These are phyloP conservation scores for Diplodia scrobiculata DNA, from an alignment of 2,329 filamentous ascomycete genomes.

Conservation along the genomic window DNA sequence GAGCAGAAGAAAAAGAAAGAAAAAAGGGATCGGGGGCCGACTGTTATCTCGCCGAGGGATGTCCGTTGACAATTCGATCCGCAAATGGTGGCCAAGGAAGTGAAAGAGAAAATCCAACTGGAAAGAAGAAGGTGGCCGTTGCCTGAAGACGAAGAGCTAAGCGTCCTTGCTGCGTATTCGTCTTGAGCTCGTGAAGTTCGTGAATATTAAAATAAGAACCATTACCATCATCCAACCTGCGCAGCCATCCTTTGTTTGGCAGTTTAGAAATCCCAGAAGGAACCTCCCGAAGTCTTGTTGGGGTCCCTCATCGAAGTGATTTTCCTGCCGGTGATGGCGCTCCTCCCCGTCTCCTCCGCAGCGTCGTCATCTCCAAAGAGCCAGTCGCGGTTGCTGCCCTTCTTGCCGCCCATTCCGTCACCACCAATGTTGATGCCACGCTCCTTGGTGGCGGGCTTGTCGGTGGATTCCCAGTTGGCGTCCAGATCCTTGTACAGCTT, in stretches of 20 bases:
- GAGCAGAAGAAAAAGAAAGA: not conserved
- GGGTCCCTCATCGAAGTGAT: conserved; percentile 17
- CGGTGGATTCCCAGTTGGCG: conserved; percentile 50
- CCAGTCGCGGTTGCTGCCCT: conserved; percentile 45
- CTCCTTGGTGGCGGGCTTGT: conserved; percentile 36
- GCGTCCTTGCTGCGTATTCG: not conserved
- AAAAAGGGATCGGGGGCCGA: not conserved
- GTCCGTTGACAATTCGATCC: conserved; percentile 3
- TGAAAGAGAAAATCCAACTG: conserved; percentile 1
- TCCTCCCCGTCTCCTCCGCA: conserved; percentile 30
- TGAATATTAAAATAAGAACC: not conserved
- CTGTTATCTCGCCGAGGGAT: not conserved
- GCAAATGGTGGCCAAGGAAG: not conserved
- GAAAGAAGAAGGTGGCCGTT: not conserved
- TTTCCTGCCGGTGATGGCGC: conserved; percentile 28
- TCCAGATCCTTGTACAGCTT: conserved; percentile 60
- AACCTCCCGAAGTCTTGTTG: conserved; percentile 28
- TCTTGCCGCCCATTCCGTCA: conserved; percentile 48
- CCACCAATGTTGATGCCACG: conserved; percentile 45
- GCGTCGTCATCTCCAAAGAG: conserved; percentile 46
- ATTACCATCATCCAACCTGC: not conserved
- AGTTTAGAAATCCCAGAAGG: conserved; percentile 40
- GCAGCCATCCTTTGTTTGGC: not conserved
- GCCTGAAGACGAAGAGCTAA: not conserved
- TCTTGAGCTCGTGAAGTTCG: conserved; percentile 13